Conservation (phyloP, 352 stramenopile species). For the Phytophthora hybrid region DNA sequence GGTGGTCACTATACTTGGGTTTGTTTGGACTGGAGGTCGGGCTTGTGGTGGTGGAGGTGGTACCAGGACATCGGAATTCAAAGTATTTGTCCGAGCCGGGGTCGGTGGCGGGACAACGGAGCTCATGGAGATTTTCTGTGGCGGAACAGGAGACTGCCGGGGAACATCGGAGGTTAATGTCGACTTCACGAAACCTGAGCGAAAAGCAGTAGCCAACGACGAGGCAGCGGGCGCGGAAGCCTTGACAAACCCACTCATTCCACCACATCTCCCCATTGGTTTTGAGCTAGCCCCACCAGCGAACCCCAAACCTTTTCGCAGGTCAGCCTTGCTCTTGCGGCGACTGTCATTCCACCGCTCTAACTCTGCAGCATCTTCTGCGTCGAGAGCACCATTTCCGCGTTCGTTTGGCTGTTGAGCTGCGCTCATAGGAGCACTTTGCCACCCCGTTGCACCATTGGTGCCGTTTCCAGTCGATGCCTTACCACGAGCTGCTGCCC, state of each 20-base stretch:
- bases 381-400: conserved; percentile 32
- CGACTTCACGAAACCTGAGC: conserved; percentile 51
- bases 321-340: conserved; percentile 66
- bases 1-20: neutral
- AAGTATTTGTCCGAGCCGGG: neutral
- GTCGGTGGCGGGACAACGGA: conserved; percentile 2
- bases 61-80: neutral
- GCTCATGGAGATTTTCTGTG: neutral
- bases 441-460: neutral
- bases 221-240: conserved; percentile 23
- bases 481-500: conserved; percentile 4
- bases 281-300: conserved; percentile 20
- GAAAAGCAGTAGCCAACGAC: conserved; percentile 32
- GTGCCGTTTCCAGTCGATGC: neutral
- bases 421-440: neutral
- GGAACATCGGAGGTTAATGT: conserved; percentile 22
- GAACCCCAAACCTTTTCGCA: conserved; percentile 81
- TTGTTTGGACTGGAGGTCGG: conserved; percentile 6
- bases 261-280: conserved; percentile 9
- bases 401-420: neutral
- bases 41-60: conserved; percentile 4
- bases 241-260: conserved; percentile 44
- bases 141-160: conserved; percentile 4
- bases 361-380: conserved; percentile 64
- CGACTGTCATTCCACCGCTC: conserved; percentile 64